Percentiles rank a stretch among this genome's conserved stretches.
Conservation (phyloP, 768 basidiomycete genomes). For the Pleurotus tuoliensis region DNA sequence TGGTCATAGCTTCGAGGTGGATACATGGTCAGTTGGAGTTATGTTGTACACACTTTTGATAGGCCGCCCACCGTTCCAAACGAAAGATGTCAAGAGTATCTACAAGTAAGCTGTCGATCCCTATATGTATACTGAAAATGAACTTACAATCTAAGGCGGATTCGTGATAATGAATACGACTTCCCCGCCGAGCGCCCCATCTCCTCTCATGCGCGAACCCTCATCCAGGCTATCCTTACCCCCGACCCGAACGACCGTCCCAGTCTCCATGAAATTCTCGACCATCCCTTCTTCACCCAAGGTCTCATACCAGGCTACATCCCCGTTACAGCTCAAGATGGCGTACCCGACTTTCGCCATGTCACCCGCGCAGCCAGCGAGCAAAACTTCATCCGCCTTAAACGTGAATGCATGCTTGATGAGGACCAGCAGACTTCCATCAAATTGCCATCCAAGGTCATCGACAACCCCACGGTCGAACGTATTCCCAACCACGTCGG, state of each 20-base stretch:
- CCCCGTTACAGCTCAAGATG: slow-evolving; percentile 73
- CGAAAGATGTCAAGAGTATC: slow-evolving; percentile 94
- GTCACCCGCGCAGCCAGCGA: slow-evolving; percentile 59
- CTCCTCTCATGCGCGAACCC: slow-evolving; percentile 66
- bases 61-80: slow-evolving; percentile 98
- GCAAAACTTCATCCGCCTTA: slow-evolving; percentile 66
- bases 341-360: slow-evolving; percentile 69
- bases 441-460: slow-evolving; percentile 32
- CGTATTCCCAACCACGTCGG: slow-evolving; percentile 6
- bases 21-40: slow-evolving; percentile 97
- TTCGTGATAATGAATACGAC: slow-evolving; percentile 89
- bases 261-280: slow-evolving; percentile 78
- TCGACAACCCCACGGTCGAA: neutral
- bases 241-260: slow-evolving; percentile 81
- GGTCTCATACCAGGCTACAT: slow-evolving; percentile 82
- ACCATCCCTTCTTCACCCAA: slow-evolving; percentile 77
- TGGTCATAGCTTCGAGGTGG: slow-evolving; percentile 97
- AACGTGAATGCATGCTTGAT: slow-evolving; percentile 60
- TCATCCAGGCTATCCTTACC: slow-evolving; percentile 83
- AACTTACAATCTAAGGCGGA: slow-evolving; percentile 46
- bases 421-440: slow-evolving; percentile 49
- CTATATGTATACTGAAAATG: neutral
- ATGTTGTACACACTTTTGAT: slow-evolving; percentile 93
- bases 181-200: slow-evolving; percentile 79
- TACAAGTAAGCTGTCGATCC: slow-evolving; percentile 63